These are phyloP conservation scores for Takashimella tepidaria DNA, from an alignment of 1,284 basidiomycete genomes.

Conservation along the genomic window DNA sequence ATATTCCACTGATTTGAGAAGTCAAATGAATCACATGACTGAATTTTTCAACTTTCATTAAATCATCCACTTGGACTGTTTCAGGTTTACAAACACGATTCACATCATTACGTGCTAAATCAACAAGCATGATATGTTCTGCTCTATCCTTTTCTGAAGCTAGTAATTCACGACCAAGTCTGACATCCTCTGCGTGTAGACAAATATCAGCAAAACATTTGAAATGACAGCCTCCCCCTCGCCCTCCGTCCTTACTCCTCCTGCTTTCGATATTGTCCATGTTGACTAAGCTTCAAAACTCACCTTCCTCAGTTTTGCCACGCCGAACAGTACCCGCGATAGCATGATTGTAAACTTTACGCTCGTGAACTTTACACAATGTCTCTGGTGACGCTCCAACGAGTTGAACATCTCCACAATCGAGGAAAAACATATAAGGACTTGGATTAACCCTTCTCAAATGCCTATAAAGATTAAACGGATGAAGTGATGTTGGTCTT, in stretches of 20 bases:
- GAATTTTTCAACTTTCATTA: slow-evolving; percentile 94
- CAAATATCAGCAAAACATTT: neutral
- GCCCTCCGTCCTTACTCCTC: no score
- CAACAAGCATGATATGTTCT: slow-evolving; percentile 99
- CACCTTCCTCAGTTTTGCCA: slow-evolving; percentile 77
- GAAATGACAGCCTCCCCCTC: neutral
- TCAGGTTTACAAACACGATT: slow-evolving; percentile 93
- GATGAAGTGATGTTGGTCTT: slow-evolving; percentile 80
- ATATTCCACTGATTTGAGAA: slow-evolving; percentile 82
- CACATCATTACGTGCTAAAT: slow-evolving; percentile 98
- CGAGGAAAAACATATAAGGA: slow-evolving; percentile 98
- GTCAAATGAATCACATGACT: slow-evolving; percentile 98
- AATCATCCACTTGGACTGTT: slow-evolving; percentile 91
- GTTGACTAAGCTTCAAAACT: slow-evolving; percentile 32
- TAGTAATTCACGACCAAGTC: slow-evolving; percentile 66
- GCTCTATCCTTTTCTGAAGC: slow-evolving; percentile 91
- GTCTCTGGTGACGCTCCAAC: slow-evolving; percentile 98
- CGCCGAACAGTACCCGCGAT: slow-evolving; percentile 93
- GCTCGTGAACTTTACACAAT: slow-evolving; percentile 87
- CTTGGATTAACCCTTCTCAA: slow-evolving; percentile 93
- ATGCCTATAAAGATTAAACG: slow-evolving; percentile 94
- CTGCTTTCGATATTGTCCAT: no score
- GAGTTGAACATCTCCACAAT: slow-evolving; percentile 86
- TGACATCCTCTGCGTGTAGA: slow-evolving; percentile 68
- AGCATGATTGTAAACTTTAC: slow-evolving; percentile 94